Evolutionary conservation across 441 rosid genomes (phyloP), one percentile per base, ranked within the genome.

Genomic region (Viola pubescens): DNA sequence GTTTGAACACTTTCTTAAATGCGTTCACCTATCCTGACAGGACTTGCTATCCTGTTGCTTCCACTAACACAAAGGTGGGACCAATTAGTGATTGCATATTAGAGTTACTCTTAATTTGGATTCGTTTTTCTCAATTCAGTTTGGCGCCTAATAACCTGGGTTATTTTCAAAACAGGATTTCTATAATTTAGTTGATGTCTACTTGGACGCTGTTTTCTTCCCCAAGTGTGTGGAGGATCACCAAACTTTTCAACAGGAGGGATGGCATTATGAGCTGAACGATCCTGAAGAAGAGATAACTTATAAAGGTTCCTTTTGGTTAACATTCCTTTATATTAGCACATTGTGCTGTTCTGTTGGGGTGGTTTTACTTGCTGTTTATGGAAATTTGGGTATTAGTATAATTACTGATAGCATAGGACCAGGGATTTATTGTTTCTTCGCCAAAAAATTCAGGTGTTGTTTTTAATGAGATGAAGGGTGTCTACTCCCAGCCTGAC

Each of bases 381-480:
- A 19, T 37, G 62, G 10, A 48, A 26, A 26, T 26, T 26, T 26
- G 34, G 34, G 34, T 1, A 26, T 26, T 26, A 2, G 34, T 26
- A 26, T 26, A 26, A 26, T 26, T 26, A 26, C 34, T 26, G 34
- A 26, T 26, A 26, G 34, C 34, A 2, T 1, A 26, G 34, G 34
- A 26, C 34, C 34, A 26, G 34, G 34, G 34, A 26, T 26, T 26
- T 26, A 26, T 14, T 62, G 53, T 48, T 60, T 51, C 53, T 50
- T 65, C 4, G 59, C 53, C 61, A 52, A 61, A 48, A 54, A 58
- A 72, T 63, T 73, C 79, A 92, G 98, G 98, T 48, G 97, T 92
- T 75, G 97, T 92, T 59, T 89, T 92, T 65, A 92, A 92, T 72
- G 98, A 92, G 82, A 92, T 92, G 98, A 92, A 92, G 77, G 95